A percentile compares a stretch with the other conserved stretches of the same genome.
Conservation (phyloP, 441 rosid genomes). For the Croton laevigatus region DNA sequence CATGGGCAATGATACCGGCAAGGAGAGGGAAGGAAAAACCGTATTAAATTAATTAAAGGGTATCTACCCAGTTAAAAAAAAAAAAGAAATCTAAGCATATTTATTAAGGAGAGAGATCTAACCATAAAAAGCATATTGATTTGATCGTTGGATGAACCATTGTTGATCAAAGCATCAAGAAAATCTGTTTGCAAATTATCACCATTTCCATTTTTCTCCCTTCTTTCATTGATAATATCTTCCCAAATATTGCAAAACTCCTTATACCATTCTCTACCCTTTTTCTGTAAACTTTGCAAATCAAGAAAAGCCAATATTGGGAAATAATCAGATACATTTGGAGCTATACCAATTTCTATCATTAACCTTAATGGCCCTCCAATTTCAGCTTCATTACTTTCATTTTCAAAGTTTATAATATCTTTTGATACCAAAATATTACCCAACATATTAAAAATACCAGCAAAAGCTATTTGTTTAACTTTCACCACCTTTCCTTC, state of each 20-base stretch:
- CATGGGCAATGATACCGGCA: too few species aligned
- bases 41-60: too few species aligned
- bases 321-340: slow-evolving; percentile 25
- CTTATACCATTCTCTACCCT: not conserved
- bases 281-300: slow-evolving; percentile 22
- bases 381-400: slow-evolving; percentile 7
- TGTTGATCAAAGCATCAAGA: slow-evolving; percentile 13
- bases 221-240: slow-evolving; percentile 18
- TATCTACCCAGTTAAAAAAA: not conserved
- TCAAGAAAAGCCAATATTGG: slow-evolving; percentile 23
- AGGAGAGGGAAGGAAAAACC: too few species aligned
- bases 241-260: slow-evolving; percentile 9
- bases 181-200: not conserved
- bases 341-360: slow-evolving; percentile 13
- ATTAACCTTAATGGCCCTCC: slow-evolving; percentile 12
- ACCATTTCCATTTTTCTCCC: not conserved
- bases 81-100: not conserved
- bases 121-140: slow-evolving; percentile 23
- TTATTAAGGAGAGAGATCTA: slow-evolving; percentile 7
- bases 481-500: slow-evolving; percentile 21
- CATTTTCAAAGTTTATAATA: slow-evolving; percentile 19
- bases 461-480: slow-evolving; percentile 17
- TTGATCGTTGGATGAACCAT: slow-evolving; percentile 16
- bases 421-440: slow-evolving; percentile 26
- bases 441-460: slow-evolving; percentile 18